Percentiles rank a stretch among this genome's conserved stretches.
Conservation (phyloP, 2,329 filamentous ascomycete genomes). For the Claviceps cyperi region DNA sequence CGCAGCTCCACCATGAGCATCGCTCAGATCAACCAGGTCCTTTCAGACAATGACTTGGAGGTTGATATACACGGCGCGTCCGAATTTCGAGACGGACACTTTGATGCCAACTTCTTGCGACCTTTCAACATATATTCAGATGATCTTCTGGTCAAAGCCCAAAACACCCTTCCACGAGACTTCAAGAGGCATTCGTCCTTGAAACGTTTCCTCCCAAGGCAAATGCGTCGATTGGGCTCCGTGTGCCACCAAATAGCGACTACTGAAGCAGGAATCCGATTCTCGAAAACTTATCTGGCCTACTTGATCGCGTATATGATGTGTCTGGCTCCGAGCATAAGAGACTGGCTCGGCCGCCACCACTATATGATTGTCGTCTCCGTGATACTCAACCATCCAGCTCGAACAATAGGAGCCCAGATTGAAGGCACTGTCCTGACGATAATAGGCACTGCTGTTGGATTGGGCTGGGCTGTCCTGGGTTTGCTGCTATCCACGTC, state of each 20-base stretch:
- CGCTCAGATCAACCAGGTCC: slow-evolving; percentile 19
- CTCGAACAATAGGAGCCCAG: slow-evolving; percentile 40
- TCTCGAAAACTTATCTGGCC: slow-evolving; percentile 39
- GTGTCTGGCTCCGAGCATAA: slow-evolving; percentile 34
- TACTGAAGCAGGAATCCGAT: slow-evolving; percentile 35
- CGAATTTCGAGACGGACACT: slow-evolving; percentile 32
- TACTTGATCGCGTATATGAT: slow-evolving; percentile 41
- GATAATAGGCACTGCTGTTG: slow-evolving; percentile 36
- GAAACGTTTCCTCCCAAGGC: slow-evolving; percentile 30
- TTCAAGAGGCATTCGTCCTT: slow-evolving; percentile 33
- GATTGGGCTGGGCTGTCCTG: slow-evolving; percentile 40
- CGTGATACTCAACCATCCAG: slow-evolving; percentile 42
- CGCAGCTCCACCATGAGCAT: slow-evolving; percentile 18
- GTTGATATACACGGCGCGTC: slow-evolving; percentile 27
- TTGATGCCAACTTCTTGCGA: slow-evolving; percentile 33
- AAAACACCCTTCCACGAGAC: slow-evolving; percentile 29
- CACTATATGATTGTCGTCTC: slow-evolving; percentile 42
- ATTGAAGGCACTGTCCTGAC: slow-evolving; percentile 40
- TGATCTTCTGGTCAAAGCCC: slow-evolving; percentile 25
- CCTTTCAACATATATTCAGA: slow-evolving; percentile 23
- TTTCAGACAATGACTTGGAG: slow-evolving; percentile 20
- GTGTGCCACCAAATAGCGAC: slow-evolving; percentile 27
- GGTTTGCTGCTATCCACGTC: slow-evolving; percentile 39
- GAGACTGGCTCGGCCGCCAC: slow-evolving; percentile 37
- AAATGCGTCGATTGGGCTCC: slow-evolving; percentile 28